Base-by-base conservation (phyloP, 108 stramenopile species). In the Mediolabrus comicus region DNA sequence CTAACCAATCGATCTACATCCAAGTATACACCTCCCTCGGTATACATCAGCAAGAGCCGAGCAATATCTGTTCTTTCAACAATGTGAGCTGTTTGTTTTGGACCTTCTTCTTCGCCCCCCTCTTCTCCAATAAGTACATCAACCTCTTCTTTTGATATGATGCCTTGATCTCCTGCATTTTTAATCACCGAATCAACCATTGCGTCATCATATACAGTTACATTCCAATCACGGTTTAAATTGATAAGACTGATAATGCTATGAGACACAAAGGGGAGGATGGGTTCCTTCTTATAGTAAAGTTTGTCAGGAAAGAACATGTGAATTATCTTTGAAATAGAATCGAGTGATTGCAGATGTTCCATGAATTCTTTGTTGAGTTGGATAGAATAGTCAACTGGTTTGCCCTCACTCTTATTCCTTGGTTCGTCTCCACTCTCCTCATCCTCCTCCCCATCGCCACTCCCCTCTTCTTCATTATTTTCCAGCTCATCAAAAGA, bases 21-120 rank as follows among this genome's bases (percentile, higher is more conserved):
- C 11, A 71, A 19, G 29, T 71, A 71, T 27, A 71, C 22, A 19
- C 71, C 71, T 14, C 71, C 71, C 36, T 71, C 51, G 3, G 22
- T 32, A 39, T 62, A 71, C 71, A 71, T 62, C 16, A 71, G n/a
- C 12, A 71, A 1, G 1, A 71, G 43, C 3, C 71, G 49, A 6
- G 71, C 71, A 13, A 71, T 62, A 31, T 71, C 71, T 0, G 49
- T 53, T 30, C 71, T 32, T 56, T 71, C 71, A 1, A 71, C 71
- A 14, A 71, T 71, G 30, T 71, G 71, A 26, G 71, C 71, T 19
- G 71, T 35, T 19, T 54, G 31, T 6, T 46, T 38, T 28, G 13
- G 49, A 4, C 41, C 43, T 4, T 7, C 32, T 16, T 16, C 55
- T 31, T 56, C 55, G 39, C 14, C 39, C n/a, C 32, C 55, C 32